Base-by-base conservation (phyloP, 306 rosid genomes). In the Pachyrhizus erosus region DNA sequence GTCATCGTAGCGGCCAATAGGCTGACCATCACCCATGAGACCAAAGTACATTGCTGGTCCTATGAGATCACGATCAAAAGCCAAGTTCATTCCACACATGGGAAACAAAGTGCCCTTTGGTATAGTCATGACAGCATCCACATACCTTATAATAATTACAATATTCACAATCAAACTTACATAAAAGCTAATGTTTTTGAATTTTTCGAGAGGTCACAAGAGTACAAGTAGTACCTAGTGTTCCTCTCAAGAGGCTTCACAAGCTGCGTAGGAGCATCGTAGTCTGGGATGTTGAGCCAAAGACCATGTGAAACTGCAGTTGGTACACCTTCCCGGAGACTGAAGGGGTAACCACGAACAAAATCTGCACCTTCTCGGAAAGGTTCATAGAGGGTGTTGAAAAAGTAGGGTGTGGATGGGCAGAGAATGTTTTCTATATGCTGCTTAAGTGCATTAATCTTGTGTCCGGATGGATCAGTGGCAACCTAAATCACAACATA, bases 1-100 rank as follows among this genome's bases (percentile, higher is more conserved):
- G 78, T 94, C 98, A 4, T 94, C 98, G 27, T 94, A 94, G 62
- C 98, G 94, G 29, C 98, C 98, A 23, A 94, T 94, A 54, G 98
- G 98, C 78, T 94, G 98, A 33, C 98, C 98, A 55, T 91, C 98
- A 15, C 98, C 98, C 97, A 94, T 94, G 85, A 94, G 98, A 54
- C 98, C 98, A 27, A 94, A 94, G 92, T 94, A 94, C 98, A 94
- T 94, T 61, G 98, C 98, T 49, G 97, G 90, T 79, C 98, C 98
- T 1, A 94, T 90, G 73, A 94, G 95, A 5, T 94, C 95, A 13
- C 97, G 95, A 46, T 94, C 92, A 18, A 94, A 94, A 66, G 91
- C 91, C 90, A 94, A 87, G 69, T 94, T 94, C 98, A 94, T 94
- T 42, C 98, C 98, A 55, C 98, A 94, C 97, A 94, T 92, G 70